These are phyloP conservation scores for Westerdykella sp. DNA, from an alignment of 2,329 filamentous ascomycete genomes.

Conservation along the genomic window DNA sequence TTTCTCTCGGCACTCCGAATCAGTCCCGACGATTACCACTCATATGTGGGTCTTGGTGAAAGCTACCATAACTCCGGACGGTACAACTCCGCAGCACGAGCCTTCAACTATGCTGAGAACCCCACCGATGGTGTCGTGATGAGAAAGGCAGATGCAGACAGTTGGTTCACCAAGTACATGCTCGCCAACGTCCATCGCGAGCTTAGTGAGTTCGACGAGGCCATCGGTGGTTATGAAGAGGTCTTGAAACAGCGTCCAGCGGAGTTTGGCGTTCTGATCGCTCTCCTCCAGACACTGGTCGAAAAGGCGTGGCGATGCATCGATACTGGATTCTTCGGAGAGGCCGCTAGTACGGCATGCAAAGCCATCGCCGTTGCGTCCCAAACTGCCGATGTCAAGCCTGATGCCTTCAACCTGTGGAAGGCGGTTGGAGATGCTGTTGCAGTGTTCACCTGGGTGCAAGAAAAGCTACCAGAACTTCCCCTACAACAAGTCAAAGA, in stretches of 20 bases:
- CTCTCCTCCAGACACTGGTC: slow-evolving; percentile 78
- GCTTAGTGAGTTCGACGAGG: slow-evolving; percentile 80
- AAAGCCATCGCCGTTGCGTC: slow-evolving; percentile 64
- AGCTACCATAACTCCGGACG: slow-evolving; percentile 92
- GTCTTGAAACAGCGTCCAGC: slow-evolving; percentile 62
- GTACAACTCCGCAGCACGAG: slow-evolving; percentile 88
- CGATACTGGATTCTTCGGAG: slow-evolving; percentile 80
- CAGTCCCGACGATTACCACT: slow-evolving; percentile 81
- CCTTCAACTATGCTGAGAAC: slow-evolving; percentile 49
- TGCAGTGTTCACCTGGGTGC: slow-evolving; percentile 73
- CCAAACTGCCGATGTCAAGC: slow-evolving; percentile 54
- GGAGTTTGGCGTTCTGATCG: slow-evolving; percentile 83
- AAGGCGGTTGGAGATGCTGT: slow-evolving; percentile 86
- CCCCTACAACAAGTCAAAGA: slow-evolving; percentile 53
- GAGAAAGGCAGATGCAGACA: slow-evolving; percentile 56
- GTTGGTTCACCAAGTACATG: slow-evolving; percentile 97
- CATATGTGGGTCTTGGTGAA: slow-evolving; percentile 94
- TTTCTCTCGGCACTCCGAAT: slow-evolving; percentile 87
- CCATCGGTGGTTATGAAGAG: slow-evolving; percentile 67
- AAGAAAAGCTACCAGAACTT: slow-evolving; percentile 58
- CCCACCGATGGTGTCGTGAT: slow-evolving; percentile 58
- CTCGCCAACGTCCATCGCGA: slow-evolving; percentile 91
- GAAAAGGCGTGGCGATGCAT: slow-evolving; percentile 73
- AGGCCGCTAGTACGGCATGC: slow-evolving; percentile 64
- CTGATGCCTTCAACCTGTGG: slow-evolving; percentile 87